Base-by-base conservation (phyloP, 306 rosid genomes). In the Sicyos edulis region DNA sequence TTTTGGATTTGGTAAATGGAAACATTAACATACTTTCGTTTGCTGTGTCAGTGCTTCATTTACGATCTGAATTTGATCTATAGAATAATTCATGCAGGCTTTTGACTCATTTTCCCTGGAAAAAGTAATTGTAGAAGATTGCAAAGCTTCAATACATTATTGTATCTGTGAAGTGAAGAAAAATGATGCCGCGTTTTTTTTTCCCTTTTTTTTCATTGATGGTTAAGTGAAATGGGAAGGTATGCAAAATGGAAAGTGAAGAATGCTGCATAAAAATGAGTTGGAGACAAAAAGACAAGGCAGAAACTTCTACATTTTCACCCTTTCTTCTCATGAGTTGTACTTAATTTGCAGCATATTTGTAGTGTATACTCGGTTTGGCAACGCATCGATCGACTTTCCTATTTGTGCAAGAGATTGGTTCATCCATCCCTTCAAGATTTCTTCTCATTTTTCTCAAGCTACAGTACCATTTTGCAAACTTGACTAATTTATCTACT, bases 291-390 rank as follows among this genome's bases (percentile, higher is more conserved):
- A 14, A 20, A 67, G 16, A 13, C 37, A 40, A 47, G 55, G 72
- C 72, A 45, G 37, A 69, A 66, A 37, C 78, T 72, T 64, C 22
- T 42, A 62, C 4, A 32, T 70, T 51, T 70, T 70, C 60, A 70
- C 42, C 15, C 50, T 69, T 21, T 26, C 22, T 15, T 72, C 53
- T 32, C 32, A 49, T 56, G 15, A 21, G 70, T 68, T 63, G 60
- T 67, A 69, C 16, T 53, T 32, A 17, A 50, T 57, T 70, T 67
- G 80, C 80, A 71, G 73, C 76, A 11, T 77, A 44, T 82, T 66
- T 86, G 86, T 86, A 85, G 72, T 70, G 32, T 70, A 70, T 51
- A 70, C 26, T 70, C 34, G 24, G 47, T 70, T 53, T 70, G 59
- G 47, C 55, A 51, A 70, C 60, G 10, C 58, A 70, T 21, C 29